Conservation (phyloP, 1,284 basidiomycete genomes). For the Irpex lacteus region DNA sequence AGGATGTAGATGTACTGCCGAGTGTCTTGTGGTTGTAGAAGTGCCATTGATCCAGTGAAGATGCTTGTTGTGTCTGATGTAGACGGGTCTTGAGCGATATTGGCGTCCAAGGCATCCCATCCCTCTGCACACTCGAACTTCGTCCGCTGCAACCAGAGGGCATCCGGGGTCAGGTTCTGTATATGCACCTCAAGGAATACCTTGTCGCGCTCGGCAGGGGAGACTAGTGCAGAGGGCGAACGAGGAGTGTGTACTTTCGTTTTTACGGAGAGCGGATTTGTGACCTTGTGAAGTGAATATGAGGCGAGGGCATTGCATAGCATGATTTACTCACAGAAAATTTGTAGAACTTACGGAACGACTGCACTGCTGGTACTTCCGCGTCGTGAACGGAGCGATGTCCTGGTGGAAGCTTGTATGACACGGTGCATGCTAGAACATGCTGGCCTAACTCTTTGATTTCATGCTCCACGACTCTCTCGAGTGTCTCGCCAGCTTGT, state of each 20-base stretch:
- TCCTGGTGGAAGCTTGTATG: conserved; percentile 62
- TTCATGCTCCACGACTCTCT: conserved; percentile 69
- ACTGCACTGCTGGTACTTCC: conserved; percentile 59
- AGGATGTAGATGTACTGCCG: conserved; percentile 85
- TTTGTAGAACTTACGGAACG: conserved; percentile 87
- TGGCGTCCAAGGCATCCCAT: conserved; percentile 61
- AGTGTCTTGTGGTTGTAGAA: conserved; percentile 79
- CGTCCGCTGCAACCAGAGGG: conserved; percentile 77
- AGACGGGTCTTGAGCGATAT: conserved; percentile 29
- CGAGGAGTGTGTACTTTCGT: conserved; percentile 80
- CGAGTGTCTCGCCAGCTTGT: conserved; percentile 53
- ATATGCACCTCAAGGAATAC: conserved; percentile 87
- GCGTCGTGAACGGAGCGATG: conserved; percentile 43
- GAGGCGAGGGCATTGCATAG: not conserved
- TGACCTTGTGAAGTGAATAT: conserved; percentile 50
- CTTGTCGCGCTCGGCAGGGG: conserved; percentile 63
- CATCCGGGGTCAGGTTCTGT: conserved; percentile 77
- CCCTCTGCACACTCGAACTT: conserved; percentile 70
- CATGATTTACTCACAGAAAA: conserved; percentile 62
- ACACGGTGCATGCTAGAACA: conserved; percentile 73
- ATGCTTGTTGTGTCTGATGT: conserved; percentile 35
- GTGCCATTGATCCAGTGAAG: conserved; percentile 59
- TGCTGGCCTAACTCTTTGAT: conserved; percentile 85
- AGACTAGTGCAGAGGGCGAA: conserved; percentile 68
- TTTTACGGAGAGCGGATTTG: conserved; percentile 86